phyloP scores from a whole-genome alignment of 768 basidiomycete genomes.

The Nidula microcarpa region DNA sequence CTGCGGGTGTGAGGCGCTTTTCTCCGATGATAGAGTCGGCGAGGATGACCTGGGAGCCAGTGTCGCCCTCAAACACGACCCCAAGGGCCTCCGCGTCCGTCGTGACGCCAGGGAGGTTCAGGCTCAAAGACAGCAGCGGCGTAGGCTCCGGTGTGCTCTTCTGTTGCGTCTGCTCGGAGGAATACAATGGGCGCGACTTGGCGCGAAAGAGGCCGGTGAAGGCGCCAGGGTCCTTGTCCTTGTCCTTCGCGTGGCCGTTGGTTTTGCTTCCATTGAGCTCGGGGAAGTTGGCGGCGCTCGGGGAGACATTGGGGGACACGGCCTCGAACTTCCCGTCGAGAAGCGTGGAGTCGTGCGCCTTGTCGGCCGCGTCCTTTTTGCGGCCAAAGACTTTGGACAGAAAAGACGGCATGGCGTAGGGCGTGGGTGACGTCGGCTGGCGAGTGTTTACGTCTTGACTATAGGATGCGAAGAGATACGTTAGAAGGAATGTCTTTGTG shows the following conservation, averaged over 20 bases:
- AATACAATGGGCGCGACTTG: constrained; percentile 27
- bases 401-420: constrained; percentile 58
- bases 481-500: too few relatives aligned
- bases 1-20: constrained; percentile 55
- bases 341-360: constrained; percentile 39
- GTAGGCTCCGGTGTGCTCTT: not conserved
- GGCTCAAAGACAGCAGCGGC: too few relatives aligned
- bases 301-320: constrained; percentile 49
- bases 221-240: constrained; percentile 37
- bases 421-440: not conserved
- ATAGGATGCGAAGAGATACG: too few relatives aligned
- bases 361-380: constrained; percentile 56
- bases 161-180: too few relatives aligned
- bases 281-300: constrained; percentile 33
- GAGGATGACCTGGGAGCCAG: constrained; percentile 41
- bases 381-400: constrained; percentile 76
- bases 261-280: constrained; percentile 24
- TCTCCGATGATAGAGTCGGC: constrained; percentile 55
- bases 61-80: constrained; percentile 48
- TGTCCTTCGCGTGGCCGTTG: constrained; percentile 19
- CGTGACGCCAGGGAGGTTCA: too few relatives aligned
- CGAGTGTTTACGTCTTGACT: too few relatives aligned
- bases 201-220: constrained; percentile 48
- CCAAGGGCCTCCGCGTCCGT: too few relatives aligned
- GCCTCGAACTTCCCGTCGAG: constrained; percentile 77